phyloP scores from a whole-genome alignment of 2,329 filamentous ascomycete genomes.

The Venturia pyrina region DNA sequence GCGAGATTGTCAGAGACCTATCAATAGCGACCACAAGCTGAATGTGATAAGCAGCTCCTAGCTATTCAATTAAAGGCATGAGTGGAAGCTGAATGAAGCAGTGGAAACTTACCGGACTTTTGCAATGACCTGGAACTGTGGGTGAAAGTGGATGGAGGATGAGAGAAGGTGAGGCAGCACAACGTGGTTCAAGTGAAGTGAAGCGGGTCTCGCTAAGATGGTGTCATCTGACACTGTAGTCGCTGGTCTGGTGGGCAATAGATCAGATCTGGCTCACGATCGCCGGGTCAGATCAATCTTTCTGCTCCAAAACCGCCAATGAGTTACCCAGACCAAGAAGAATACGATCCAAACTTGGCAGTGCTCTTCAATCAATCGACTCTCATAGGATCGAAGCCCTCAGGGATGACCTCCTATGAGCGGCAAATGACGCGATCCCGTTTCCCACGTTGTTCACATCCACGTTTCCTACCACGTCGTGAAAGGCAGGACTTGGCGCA shows the following conservation, averaged over 20 bases:
- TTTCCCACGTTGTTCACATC: background rate
- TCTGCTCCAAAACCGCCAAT: background rate
- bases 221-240: background rate
- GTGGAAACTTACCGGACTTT: background rate
- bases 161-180: background rate
- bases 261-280: background rate
- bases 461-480: background rate
- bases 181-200: constrained; percentile 1
- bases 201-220: background rate
- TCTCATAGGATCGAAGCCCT: background rate
- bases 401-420: background rate
- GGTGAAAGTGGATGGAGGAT: background rate
- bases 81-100: background rate
- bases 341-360: background rate
- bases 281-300: background rate
- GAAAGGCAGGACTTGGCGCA: background rate
- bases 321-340: background rate
- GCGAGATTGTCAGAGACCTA: background rate
- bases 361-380: background rate
- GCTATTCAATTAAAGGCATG: background rate
- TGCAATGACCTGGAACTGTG: background rate
- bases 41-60: background rate
- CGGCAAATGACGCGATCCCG: background rate
- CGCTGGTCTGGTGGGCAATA: background rate
- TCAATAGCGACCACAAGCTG: background rate